phyloP scores from a whole-genome alignment of 1,139 yeast species.

The Spathaspora sp. region DNA sequence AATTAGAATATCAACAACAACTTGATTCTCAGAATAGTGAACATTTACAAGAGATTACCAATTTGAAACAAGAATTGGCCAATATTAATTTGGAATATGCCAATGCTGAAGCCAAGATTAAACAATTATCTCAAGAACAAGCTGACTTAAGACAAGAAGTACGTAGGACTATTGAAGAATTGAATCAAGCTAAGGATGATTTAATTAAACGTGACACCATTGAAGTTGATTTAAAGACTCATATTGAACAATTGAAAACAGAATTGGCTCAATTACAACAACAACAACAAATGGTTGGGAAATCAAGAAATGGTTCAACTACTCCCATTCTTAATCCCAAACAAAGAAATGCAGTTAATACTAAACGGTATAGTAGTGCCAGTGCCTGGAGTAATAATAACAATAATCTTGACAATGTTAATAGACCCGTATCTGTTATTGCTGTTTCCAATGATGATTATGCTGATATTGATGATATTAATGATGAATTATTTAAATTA shows the following conservation, averaged over 20 bases:
- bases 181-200: slow-evolving; percentile 61
- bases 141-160: slow-evolving; percentile 64
- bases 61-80: slow-evolving; percentile 57
- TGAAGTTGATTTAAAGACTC: slow-evolving; percentile 67
- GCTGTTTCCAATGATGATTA: slow-evolving; percentile 57
- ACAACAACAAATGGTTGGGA: slow-evolving; percentile 17
- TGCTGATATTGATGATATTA: slow-evolving; percentile 63
- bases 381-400: slow-evolving; percentile 32
- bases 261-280: slow-evolving; percentile 57
- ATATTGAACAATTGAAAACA: slow-evolving; percentile 66
- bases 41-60: slow-evolving; percentile 51
- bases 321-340: slow-evolving; percentile 24
- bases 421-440: slow-evolving; percentile 58
- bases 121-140: slow-evolving; percentile 65
- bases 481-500: slow-evolving; percentile 68
- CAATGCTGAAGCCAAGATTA: slow-evolving; percentile 61
- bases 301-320: slow-evolving; percentile 8
- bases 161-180: slow-evolving; percentile 57
- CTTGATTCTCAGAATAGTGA: slow-evolving; percentile 45
- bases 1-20: slow-evolving; percentile 50
- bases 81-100: slow-evolving; percentile 59
- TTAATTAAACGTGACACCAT: slow-evolving; percentile 64
- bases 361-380: slow-evolving; percentile 46
- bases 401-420: slow-evolving; percentile 35
- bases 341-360: slow-evolving; percentile 23